Evolutionary conservation across 1,284 basidiomycete species (phyloP), one percentile per base, ranked within the genome.

Genomic region (Cystobasidium pallidum): DNA sequence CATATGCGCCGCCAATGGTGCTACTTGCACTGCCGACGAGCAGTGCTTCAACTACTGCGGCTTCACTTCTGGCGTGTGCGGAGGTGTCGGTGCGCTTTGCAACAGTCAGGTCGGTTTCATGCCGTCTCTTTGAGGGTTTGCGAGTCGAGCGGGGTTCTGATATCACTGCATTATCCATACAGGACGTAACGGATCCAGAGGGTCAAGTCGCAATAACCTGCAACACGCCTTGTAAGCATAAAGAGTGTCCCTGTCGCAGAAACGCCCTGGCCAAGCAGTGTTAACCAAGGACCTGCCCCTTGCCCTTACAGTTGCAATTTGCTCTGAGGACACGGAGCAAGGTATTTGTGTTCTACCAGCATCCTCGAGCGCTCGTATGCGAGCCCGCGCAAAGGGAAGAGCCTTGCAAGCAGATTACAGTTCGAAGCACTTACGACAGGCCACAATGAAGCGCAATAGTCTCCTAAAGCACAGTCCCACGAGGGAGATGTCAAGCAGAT

Each of bases 11-110:
- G 49, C 11, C 2, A 51, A 51, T 26, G 49, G 49, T 10, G 49
- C 49, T 51, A 51, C 49, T 7, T 51, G 49, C 49, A 51, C 49
- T 4, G 49, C 49, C 49, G 49, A 51, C 15, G 49, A 51, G 24
- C 49, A 51, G 26, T 51, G 49, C 49, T 51, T 51, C 49, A 51
- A 51, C 24, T 51, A 51, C 24, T 51, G 49, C 24, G 49, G 49
- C 24, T 51, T 51, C 49, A 51, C 49, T 26, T 51, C 49, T 15
- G 49, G 49, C 6, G 49, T 51, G 17, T 51, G 49, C 21, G 49
- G 49, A 24, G 49, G 49, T 26, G 4, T 51, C 3, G 49, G 49
- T 26, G 49, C 49, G 10, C 49, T 26, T 51, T 51, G 49, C 49
- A 26, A 51, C 49, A 51, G 49, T 28, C 49, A 51, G 49, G 49